These are phyloP conservation scores for Solanum piurae DNA, from an alignment of 257 asterid genomes.

Conservation along the genomic window DNA sequence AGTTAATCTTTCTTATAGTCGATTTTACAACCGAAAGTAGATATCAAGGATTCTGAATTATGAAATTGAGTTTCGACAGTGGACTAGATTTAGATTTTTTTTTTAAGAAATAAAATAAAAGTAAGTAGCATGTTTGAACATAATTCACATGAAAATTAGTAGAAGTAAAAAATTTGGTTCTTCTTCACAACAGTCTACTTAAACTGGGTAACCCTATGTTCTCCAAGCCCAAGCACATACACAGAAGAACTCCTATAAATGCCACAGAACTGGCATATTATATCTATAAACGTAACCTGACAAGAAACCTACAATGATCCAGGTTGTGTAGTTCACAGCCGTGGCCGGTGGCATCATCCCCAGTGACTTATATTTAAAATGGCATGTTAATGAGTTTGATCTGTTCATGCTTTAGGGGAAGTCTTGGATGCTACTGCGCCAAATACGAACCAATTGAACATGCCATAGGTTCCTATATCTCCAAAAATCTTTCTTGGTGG, in stretches of 20 bases:
- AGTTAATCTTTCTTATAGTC: neutral
- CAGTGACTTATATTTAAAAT: slow-evolving; percentile 42
- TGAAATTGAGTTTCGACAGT: neutral
- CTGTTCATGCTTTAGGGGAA: slow-evolving; percentile 53
- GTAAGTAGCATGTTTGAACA: neutral
- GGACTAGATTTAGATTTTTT: neutral
- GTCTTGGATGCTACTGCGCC: slow-evolving; percentile 57
- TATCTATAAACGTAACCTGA: slow-evolving; percentile 52
- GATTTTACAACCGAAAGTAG: neutral
- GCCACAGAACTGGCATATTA: slow-evolving; percentile 66
- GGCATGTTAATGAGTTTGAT: slow-evolving; percentile 77
- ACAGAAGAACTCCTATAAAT: slow-evolving; percentile 68
- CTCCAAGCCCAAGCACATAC: slow-evolving; percentile 57
- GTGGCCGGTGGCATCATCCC: slow-evolving; percentile 80
- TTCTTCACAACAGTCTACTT: neutral
- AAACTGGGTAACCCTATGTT: slow-evolving; percentile 8
- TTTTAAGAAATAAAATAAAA: neutral
- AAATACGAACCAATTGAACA: slow-evolving; percentile 57
- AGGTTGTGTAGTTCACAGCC: slow-evolving; percentile 64
- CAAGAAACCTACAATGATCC: slow-evolving; percentile 67
- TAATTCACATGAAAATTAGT: neutral
- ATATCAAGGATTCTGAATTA: neutral
- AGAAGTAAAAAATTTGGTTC: neutral
- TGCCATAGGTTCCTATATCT: slow-evolving; percentile 41
- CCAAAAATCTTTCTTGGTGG: slow-evolving; percentile 69